Evolutionary conservation across 495 filamentous ascomycete species (phyloP).

Genomic region (Bacidia gigantensis): DNA sequence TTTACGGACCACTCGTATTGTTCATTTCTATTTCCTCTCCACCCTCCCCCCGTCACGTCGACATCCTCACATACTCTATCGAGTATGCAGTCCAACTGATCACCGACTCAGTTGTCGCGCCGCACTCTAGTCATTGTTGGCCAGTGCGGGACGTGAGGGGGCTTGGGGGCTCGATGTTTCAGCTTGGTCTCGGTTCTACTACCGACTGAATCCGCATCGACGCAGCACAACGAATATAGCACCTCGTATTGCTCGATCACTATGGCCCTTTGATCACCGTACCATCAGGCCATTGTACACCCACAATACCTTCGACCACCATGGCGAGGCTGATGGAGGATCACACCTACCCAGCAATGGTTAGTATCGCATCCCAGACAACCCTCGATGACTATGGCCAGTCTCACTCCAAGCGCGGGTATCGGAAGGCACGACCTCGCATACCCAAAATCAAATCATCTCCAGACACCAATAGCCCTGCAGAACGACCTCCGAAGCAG

Average conservation of each 20-base stretch:
- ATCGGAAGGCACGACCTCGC: constrained; percentile 4
- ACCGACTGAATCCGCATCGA: neutral
- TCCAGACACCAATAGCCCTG: constrained; percentile 11
- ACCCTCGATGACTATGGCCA: constrained; percentile 6
- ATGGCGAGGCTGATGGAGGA: constrained; percentile 16
- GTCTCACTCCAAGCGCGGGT: neutral
- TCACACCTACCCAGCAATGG: constrained; percentile 7
- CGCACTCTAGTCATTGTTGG: neutral
- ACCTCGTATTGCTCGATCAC: neutral
- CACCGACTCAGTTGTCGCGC: neutral
- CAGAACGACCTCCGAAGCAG: constrained; percentile 6
- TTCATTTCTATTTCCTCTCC: constrained; percentile 29
- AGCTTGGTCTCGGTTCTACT: neutral
- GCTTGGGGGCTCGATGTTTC: neutral
- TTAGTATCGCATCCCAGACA: constrained; percentile 15
- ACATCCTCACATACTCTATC: constrained; percentile 41
- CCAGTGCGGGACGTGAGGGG: neutral
- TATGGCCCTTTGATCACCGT: neutral
- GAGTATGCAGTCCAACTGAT: too few relatives aligned
- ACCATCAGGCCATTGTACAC: neutral
- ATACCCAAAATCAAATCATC: constrained; percentile 19
- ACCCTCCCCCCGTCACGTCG: constrained; percentile 36
- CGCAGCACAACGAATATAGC: too few relatives aligned
- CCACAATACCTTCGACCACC: neutral
- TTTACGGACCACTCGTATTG: too few relatives aligned